phyloP scores from a whole-genome alignment of 331 rosid species.

The Rosa hybrid region DNA sequence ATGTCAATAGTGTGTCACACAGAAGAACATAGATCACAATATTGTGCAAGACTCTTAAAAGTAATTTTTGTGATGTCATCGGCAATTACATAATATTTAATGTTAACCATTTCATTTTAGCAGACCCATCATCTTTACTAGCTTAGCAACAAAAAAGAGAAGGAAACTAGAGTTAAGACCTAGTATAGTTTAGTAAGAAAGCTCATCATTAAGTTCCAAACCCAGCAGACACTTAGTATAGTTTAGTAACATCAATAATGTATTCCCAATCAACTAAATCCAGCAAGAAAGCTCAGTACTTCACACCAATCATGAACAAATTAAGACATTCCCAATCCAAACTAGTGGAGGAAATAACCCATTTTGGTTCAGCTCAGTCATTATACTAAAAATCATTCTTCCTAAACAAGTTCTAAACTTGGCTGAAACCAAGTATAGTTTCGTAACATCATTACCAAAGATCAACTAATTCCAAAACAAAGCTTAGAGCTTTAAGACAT shows the following conservation, averaged over 20 bases:
- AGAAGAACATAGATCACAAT: constrained; percentile 1
- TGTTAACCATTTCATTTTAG: constrained; percentile 18
- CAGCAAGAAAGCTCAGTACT: background rate
- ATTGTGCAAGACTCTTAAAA: constrained; percentile 15
- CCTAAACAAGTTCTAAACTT: background rate
- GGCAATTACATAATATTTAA: constrained; percentile 7
- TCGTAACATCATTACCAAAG: background rate
- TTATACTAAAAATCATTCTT: background rate
- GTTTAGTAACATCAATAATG: background rate
- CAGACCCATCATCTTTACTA: constrained; percentile 4
- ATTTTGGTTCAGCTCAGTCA: background rate
- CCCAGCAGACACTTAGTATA: background rate
- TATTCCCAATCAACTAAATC: background rate
- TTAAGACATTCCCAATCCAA: background rate
- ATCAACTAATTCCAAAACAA: background rate
- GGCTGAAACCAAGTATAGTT: background rate
- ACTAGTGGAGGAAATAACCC: background rate
- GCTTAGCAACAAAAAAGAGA: background rate
- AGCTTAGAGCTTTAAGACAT: background rate
- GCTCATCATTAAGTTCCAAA: constrained; percentile 8
- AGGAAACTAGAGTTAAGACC: constrained; percentile 38
- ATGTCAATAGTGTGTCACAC: constrained; percentile 2
- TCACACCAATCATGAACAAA: background rate
- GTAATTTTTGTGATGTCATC: constrained; percentile 7
- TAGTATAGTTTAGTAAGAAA: constrained; percentile 17